Evolutionary conservation across 345 rosid genomes (phyloP), one percentile per base, ranked within the genome.

Genomic region (Mallotus nudiflorus): DNA sequence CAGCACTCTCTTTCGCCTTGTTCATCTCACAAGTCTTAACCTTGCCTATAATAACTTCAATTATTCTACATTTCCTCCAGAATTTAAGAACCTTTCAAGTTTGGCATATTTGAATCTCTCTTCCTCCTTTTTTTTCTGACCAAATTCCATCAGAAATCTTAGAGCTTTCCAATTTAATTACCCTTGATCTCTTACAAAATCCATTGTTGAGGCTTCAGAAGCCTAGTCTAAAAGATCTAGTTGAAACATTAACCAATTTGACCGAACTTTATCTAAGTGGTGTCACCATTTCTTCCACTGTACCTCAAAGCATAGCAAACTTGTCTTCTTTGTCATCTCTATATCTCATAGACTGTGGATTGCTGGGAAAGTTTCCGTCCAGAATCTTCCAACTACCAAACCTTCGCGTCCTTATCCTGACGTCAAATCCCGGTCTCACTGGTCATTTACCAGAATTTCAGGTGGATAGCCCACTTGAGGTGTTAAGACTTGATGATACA

Each of bases 401-500:
- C 14, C 46, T 60, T 39, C 65, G 42, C n/a, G n/a, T n/a, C n/a
- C n/a, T n/a, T n/a, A 0, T 60, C 11, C 65, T 60, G 16, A 1
- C 7, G 6, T 0, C 0, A 6, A 60, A 60, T 31, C 65, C 48
- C 5, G 16, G n/a, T 60, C 48, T 60, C 18, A 37, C 28, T 10
- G 48, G 65, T n/a, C 35, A 59, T 59, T 39, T 77, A 8, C 80
- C 73, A 2, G 70, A 77, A 19, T 67, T 67, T 66, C 46, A 19
- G 4, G 31, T 27, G 0, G 37, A 46, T 8, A 58, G 58, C 42
- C 60, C 51, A 4, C 80, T 72, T 18, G 29, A 39, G 31, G 1
- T 0, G 10, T 29, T 72, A 14, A 0, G 0, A 2, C 66, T 72
- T 10, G 52, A 24, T 0, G 10, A 0, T n/a, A 72, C 77, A 0